A percentile compares a stretch with the other conserved stretches of the same genome.
phyloP scores from a whole-genome alignment of 1,284 basidiomycete genomes.

The Pseudozyma flocculosa region DNA sequence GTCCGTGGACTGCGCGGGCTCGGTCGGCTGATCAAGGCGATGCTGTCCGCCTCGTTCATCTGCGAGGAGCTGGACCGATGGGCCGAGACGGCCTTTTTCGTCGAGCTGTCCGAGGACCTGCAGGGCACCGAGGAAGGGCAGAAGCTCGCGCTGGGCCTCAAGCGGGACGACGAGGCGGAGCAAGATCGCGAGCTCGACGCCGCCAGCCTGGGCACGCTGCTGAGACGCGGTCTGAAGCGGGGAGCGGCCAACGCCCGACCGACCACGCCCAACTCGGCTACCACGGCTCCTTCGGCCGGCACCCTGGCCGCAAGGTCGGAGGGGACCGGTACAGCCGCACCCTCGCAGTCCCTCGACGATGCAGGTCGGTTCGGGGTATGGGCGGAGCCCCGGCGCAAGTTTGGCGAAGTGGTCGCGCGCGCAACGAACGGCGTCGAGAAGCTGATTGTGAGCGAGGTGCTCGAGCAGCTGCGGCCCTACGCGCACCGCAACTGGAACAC shows the following conservation, averaged over 20 bases:
- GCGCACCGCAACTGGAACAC: conserved; percentile 32
- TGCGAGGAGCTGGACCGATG: conserved; percentile 38
- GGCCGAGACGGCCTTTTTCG: conserved; percentile 38
- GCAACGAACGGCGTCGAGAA: conserved; percentile 33
- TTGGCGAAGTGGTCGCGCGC: conserved; percentile 24
- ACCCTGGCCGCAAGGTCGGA: too few relatives aligned
- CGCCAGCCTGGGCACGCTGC: conserved; percentile 37
- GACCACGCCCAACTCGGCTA: too few relatives aligned
- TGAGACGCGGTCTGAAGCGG: conserved; percentile 40
- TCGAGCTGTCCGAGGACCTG: conserved; percentile 38
- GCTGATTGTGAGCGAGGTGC: conserved; percentile 39
- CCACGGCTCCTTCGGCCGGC: too few relatives aligned
- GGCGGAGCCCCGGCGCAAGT: conserved; percentile 38
- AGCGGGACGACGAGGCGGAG: conserved; percentile 22
- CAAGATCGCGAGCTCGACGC: conserved; percentile 44
- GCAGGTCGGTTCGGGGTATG: conserved; percentile 36
- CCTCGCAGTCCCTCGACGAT: conserved; percentile 18
- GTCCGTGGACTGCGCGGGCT: conserved; percentile 51
- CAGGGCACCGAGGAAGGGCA: conserved; percentile 21
- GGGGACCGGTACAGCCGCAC: too few relatives aligned
- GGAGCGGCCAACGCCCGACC: conserved; percentile 28
- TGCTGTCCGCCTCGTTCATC: conserved; percentile 40
- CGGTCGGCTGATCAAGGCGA: conserved; percentile 46
- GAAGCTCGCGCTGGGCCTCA: conserved; percentile 13
- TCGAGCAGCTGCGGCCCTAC: conserved; percentile 38